phyloP scores from a whole-genome alignment of 2,329 filamentous ascomycete genomes.

The Penicillium paneum region DNA sequence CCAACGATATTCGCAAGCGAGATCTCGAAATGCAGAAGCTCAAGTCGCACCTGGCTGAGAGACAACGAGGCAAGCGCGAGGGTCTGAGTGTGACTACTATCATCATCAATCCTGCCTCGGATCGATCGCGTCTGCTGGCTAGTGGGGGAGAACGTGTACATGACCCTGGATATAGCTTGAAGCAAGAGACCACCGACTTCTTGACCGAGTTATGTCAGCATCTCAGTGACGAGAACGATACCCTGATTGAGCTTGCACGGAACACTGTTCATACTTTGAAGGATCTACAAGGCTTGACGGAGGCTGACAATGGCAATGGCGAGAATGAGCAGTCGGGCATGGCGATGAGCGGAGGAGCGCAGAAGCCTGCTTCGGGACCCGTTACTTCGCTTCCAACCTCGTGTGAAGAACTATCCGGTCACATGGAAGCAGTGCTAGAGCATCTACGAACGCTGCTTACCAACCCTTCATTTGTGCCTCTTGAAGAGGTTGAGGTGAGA shows the following conservation, averaged over 20 bases:
- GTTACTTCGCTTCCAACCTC: conserved; percentile 53
- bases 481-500: conserved; percentile 89
- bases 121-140: conserved; percentile 30
- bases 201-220: conserved; percentile 78
- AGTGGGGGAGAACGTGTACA: conserved; percentile 45
- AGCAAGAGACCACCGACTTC: conserved; percentile 86
- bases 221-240: conserved; percentile 89
- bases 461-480: conserved; percentile 91
- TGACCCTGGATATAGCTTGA: conserved; percentile 65
- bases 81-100: conserved; percentile 51
- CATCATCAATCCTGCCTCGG: conserved; percentile 43
- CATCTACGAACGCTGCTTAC: conserved; percentile 82
- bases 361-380: conserved; percentile 23
- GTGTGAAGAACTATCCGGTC: conserved; percentile 66
- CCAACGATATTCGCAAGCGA: conserved; percentile 84
- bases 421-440: conserved; percentile 73
- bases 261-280: conserved; percentile 69
- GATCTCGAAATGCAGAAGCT: conserved; percentile 85
- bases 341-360: conserved; percentile 20
- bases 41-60: conserved; percentile 78
- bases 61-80: conserved; percentile 58
- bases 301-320: conserved; percentile 29
- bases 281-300: conserved; percentile 52
- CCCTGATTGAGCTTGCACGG: conserved; percentile 67
- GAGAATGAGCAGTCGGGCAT: conserved; percentile 33